Evolutionary conservation across 2,329 filamentous ascomycete species (phyloP).

Genomic region (Ambrosiella xylebori): DNA sequence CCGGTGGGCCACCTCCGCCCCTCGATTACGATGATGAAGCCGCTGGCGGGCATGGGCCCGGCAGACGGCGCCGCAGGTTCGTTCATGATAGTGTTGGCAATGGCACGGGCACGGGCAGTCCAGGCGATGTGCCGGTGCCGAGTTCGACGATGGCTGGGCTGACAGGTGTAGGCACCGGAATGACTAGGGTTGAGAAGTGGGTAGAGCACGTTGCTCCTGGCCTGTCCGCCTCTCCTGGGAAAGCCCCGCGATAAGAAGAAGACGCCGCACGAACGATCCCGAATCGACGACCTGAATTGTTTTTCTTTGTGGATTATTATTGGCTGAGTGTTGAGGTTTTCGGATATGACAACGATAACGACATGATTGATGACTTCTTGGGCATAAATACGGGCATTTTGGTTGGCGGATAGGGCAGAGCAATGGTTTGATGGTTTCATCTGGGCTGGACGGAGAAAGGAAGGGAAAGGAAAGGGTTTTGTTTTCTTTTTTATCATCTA

Average conservation of each 20-base stretch:
- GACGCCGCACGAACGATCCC: too few species aligned
- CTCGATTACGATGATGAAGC: slow-evolving; percentile 12
- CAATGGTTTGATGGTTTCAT: too few species aligned
- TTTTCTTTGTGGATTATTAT: too few species aligned
- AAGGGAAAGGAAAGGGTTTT: too few species aligned
- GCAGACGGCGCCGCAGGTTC: slow-evolving; percentile 13
- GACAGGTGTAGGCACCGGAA: slow-evolving; percentile 26
- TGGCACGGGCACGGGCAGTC: slow-evolving; percentile 1
- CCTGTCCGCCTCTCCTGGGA: background rate
- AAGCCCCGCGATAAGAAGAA: background rate
- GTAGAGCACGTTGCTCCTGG: slow-evolving; percentile 30
- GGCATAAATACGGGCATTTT: too few species aligned
- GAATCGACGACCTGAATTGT: too few species aligned
- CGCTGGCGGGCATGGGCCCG: slow-evolving; percentile 11
- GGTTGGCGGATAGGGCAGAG: too few species aligned
- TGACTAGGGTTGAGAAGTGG: slow-evolving; percentile 33
- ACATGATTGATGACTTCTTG: too few species aligned
- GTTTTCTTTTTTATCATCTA: too few species aligned
- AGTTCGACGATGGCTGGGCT: slow-evolving; percentile 31
- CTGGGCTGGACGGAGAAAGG: too few species aligned
- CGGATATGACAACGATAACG: too few species aligned
- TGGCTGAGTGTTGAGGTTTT: too few species aligned
- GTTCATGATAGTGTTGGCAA: background rate
- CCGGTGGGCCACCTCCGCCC: slow-evolving; percentile 1
- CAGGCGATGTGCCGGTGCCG: slow-evolving; percentile 16